Base-by-base conservation (phyloP, 495 filamentous ascomycete species). In the Pyrenula massariospora region DNA sequence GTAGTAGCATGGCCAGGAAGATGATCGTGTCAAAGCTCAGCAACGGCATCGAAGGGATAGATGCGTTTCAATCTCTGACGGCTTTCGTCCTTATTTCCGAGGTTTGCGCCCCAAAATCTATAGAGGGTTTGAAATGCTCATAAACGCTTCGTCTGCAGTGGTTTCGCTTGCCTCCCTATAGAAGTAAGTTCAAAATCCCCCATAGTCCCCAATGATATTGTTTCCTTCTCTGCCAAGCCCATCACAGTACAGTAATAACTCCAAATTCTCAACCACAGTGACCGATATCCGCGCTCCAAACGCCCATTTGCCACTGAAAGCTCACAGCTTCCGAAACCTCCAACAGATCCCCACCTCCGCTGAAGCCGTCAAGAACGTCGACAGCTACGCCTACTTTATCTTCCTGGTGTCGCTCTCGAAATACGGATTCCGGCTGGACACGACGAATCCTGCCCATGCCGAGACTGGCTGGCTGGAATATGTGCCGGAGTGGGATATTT, bases 281-380 rank as follows among this genome's bases (percentile, higher is more conserved):
- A 42, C 31, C 31, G 31, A 42, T 15, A 42, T 42, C 60, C 31
- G 49, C 51, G 24, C 58, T 25, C 61, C 60, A 56, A 55, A 54
- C 60, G 22, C 47, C 42, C 51, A 50, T 50, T 36, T 52, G 42
- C 48, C 24, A 50, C 22, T 55, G 51, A 53, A 54, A 47, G 55
- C 48, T 48, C 15, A 52, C 52, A 53, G 58, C 52, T 25, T 59
- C 58, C 58, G n/a, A 50, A 50, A 50, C 53, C 25, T 62, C 52
- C 57, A 49, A 24, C 24, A 25, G 22, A 49, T 21, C 22, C 24
- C 53, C 15, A 51, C 54, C 24, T 58, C 53, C 22, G 25, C 56
- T 61, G 52, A 52, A 55, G 57, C 56, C 62, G 59, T 63, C 58
- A 61, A 61, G 53, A 54, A 55, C 57, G 31, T 25, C 42, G 19